Base-by-base conservation (phyloP, 805 yeast species). In the Ogataea thermomethanolica region DNA sequence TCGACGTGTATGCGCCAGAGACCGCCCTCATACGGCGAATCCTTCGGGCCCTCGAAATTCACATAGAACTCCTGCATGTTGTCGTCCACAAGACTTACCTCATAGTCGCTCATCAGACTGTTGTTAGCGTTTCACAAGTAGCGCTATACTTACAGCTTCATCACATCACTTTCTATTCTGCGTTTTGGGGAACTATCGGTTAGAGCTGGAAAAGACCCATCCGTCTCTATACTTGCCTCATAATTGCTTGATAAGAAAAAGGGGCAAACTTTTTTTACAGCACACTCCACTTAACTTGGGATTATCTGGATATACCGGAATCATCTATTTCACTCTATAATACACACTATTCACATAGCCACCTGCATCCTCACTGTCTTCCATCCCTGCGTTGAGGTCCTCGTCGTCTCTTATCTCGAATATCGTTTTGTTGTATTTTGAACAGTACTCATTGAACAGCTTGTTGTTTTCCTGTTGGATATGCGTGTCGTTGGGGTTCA, bases 161-260 rank as follows among this genome's bases (percentile, higher is more conserved):
- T 89, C 33, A 91, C 97, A 62, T 91, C 99, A 22, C 93, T 86
- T 58, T 90, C 96, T 50, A 93, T 90, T 35, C 95, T 74, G 59
- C 88, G 73, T 54, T 79, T 81, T 25, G 84, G 83, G 6, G 84
- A 76, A 59, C 84, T 74, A 31, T n/a, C 6, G 13, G 42, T 38
- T 27, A 38, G 42, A n/a, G 8, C 25, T 2, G 9, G 13, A 31
- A 14, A 22, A n/a, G 23, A 32, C 26, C 27, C 40, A 28, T 31
- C 41, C 48, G 23, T 38, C 41, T 45, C 48, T 41, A 28, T 31
- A 44, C 48, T 30, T 38, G 40, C 48, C 48, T 44, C 48, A 44
- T 42, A 15, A 27, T 39, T 33, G 38, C 43, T 39, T 27, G 42
- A 38, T 38, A 38, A 38, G 42, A 38, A 38, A 17, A 38, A 32